Evolutionary conservation across 257 asterid species (phyloP).

Genomic region (Solanum verrucosum): DNA sequence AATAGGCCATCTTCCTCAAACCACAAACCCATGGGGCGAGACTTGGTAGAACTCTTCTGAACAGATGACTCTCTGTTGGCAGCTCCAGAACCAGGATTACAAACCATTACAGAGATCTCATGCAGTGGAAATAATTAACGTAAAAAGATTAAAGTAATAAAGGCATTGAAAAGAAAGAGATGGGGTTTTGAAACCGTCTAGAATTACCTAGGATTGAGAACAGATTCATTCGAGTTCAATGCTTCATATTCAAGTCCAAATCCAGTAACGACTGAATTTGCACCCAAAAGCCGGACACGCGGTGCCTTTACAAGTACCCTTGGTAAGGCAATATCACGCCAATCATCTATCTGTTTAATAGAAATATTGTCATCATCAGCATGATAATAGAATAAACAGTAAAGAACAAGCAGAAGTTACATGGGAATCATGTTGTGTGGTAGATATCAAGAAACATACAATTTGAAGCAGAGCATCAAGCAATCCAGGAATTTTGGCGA

Average conservation of each 20-base stretch:
- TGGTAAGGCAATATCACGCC: constrained; percentile 95
- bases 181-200: not conserved
- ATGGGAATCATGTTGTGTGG: not conserved
- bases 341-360: constrained; percentile 75
- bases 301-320: constrained; percentile 70
- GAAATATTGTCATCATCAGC: constrained; percentile 3
- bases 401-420: not conserved
- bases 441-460: constrained; percentile 40
- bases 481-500: constrained; percentile 85
- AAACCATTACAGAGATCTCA: not conserved
- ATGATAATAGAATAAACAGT: not conserved
- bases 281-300: constrained; percentile 62
- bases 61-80: constrained; percentile 50
- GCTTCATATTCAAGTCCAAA: constrained; percentile 72
- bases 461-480: constrained; percentile 96
- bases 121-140: not conserved
- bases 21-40: constrained; percentile 88
- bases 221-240: constrained; percentile 48
- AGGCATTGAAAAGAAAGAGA: not conserved
- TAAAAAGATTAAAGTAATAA: not conserved
- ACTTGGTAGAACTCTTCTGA: constrained; percentile 38
- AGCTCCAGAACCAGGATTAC: constrained; percentile 34
- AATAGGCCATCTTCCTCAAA: constrained; percentile 94
- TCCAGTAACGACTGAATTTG: constrained; percentile 79
- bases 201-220: constrained; percentile 47